Evolutionary conservation across 345 rosid species (phyloP).

Genomic region (Rhizophora apiculata): DNA sequence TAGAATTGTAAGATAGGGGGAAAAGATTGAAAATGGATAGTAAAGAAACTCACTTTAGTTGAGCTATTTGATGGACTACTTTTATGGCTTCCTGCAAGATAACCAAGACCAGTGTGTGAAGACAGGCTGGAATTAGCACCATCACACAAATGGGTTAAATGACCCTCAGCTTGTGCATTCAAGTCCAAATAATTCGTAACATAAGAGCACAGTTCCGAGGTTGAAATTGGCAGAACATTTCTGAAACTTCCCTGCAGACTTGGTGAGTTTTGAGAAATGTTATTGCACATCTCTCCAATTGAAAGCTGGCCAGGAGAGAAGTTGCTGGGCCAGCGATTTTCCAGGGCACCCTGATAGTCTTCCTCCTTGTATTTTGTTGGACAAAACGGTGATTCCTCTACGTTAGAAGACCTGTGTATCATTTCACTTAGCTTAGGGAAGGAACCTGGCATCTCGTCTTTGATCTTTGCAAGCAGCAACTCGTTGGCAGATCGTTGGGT

Average conservation of each 20-base stretch:
- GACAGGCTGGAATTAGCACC: constrained; percentile 18
- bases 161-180: constrained; percentile 26
- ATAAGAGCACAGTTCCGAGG: constrained; percentile 21
- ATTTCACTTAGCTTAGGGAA: constrained; percentile 26
- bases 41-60: constrained; percentile 15
- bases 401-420: background rate
- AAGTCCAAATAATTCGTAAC: constrained; percentile 30
- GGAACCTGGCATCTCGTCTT: constrained; percentile 28
- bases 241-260: constrained; percentile 3
- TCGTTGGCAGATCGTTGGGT: constrained; percentile 20
- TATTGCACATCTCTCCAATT: background rate
- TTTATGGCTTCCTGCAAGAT: constrained; percentile 11
- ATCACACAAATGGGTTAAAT: constrained; percentile 13
- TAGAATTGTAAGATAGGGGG: too few relatives aligned
- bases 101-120: constrained; percentile 8
- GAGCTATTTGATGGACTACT: constrained; percentile 29
- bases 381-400: constrained; percentile 3
- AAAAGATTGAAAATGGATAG: too few relatives aligned
- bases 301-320: constrained; percentile 22
- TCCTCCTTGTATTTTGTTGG: constrained; percentile 6
- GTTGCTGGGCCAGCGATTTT: constrained; percentile 12
- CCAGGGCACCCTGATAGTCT: background rate
- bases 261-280: background rate
- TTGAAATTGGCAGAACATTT: constrained; percentile 23
- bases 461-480: constrained; percentile 19